Evolutionary conservation across 1,139 yeast genomes (phyloP).

Genomic region (Blastobotrys illinoisensis): DNA sequence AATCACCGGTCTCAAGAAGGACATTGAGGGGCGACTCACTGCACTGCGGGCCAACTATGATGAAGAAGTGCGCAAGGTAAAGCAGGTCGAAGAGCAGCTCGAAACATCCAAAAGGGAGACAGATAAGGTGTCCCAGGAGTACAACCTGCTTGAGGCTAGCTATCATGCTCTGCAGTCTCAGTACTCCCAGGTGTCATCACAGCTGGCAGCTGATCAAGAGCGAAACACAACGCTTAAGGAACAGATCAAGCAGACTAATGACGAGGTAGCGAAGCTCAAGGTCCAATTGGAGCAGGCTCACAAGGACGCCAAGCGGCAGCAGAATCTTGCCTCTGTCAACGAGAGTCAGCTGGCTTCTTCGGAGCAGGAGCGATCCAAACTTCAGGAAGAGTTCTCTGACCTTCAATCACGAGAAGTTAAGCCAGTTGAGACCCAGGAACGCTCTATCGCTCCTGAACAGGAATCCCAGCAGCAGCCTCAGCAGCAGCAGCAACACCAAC

Average conservation of each 20-base stretch:
- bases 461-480: constrained; percentile 8
- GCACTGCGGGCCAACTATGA: constrained; percentile 69
- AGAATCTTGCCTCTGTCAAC: constrained; percentile 59
- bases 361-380: constrained; percentile 45
- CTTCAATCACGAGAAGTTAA: constrained; percentile 27
- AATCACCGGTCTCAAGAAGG: constrained; percentile 59
- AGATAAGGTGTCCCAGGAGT: constrained; percentile 66
- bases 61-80: constrained; percentile 61
- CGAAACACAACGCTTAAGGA: constrained; percentile 60
- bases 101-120: constrained; percentile 60
- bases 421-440: not conserved
- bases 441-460: not conserved
- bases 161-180: constrained; percentile 67
- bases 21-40: constrained; percentile 64
- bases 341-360: constrained; percentile 63
- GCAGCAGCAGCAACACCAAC: constrained; percentile 6
- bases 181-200: constrained; percentile 54
- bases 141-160: constrained; percentile 76
- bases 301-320: constrained; percentile 53
- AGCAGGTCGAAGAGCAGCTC: constrained; percentile 58
- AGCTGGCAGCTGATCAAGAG: constrained; percentile 60
- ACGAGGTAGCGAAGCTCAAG: constrained; percentile 57
- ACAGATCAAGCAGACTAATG: constrained; percentile 58
- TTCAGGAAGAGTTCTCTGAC: constrained; percentile 38
- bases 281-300: constrained; percentile 48